phyloP scores from a whole-genome alignment of 2,329 filamentous ascomycete genomes.

The Xylariales sp. region DNA sequence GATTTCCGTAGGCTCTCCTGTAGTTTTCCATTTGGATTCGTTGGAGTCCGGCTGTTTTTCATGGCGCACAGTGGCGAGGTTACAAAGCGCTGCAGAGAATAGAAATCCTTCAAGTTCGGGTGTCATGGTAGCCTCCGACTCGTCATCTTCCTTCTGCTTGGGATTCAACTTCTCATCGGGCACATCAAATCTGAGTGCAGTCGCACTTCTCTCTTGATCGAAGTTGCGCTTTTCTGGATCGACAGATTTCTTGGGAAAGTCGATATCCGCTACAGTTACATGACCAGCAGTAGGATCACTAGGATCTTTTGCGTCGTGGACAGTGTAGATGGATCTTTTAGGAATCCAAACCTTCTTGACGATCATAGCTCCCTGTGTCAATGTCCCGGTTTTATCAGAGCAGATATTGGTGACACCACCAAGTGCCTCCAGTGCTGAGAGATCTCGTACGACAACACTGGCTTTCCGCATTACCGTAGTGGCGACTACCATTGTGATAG shows the following conservation, averaged over 20 bases:
- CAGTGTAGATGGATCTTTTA: conserved; percentile 49
- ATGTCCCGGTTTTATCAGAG: conserved; percentile 69
- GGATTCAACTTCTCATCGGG: conserved; percentile 50
- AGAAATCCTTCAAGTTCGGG: conserved; percentile 52
- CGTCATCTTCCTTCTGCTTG: conserved; percentile 26
- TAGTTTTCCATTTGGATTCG: conserved; percentile 48
- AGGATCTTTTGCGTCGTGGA: conserved; percentile 58
- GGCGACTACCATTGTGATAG: conserved; percentile 66
- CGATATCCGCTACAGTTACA: conserved; percentile 39
- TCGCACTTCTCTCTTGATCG: conserved; percentile 55
- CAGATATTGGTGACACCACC: conserved; percentile 70
- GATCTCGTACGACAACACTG: conserved; percentile 61
- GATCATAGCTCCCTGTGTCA: conserved; percentile 67
- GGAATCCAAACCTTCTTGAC: conserved; percentile 64
- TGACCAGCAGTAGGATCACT: conserved; percentile 56
- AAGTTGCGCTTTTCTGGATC: conserved; percentile 46
- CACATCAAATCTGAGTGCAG: conserved; percentile 58
- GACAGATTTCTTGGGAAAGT: conserved; percentile 25
- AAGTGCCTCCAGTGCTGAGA: conserved; percentile 64
- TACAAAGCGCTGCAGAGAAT: conserved; percentile 53
- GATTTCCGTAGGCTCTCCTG: conserved; percentile 66
- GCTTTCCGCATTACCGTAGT: conserved; percentile 61
- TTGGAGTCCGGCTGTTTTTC: conserved; percentile 30
- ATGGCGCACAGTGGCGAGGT: conserved; percentile 46
- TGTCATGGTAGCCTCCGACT: conserved; percentile 37